These are phyloP conservation scores for Zoysia pacifica DNA, from an alignment of 176 grass and related monocot genomes.

Conservation along the genomic window DNA sequence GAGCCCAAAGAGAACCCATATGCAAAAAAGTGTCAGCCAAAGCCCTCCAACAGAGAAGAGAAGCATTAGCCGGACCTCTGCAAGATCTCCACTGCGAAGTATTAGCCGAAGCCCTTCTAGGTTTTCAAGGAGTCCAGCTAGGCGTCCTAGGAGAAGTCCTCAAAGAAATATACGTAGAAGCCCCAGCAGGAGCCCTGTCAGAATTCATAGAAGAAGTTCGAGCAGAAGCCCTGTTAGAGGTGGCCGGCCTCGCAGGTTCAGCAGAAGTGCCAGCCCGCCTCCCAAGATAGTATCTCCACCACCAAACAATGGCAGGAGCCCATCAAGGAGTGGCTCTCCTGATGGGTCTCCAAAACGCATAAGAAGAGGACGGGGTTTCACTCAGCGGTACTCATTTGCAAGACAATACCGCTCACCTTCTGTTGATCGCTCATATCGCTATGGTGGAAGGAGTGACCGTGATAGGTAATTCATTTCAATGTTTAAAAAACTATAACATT, in stretches of 20 bases:
- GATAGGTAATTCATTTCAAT: slow-evolving; percentile 57
- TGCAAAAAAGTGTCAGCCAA: slow-evolving; percentile 49
- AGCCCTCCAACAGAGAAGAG: slow-evolving; percentile 52
- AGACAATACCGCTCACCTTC: slow-evolving; percentile 92
- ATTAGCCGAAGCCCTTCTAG: slow-evolving; percentile 29
- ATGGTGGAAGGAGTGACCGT: slow-evolving; percentile 74
- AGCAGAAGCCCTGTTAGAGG: slow-evolving; percentile 74
- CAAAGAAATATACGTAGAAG: slow-evolving; percentile 50
- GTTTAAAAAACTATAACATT: not conserved
- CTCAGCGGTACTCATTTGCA: slow-evolving; percentile 88
- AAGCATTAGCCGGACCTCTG: slow-evolving; percentile 60
- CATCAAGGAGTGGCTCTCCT: slow-evolving; percentile 82
- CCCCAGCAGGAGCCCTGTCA: slow-evolving; percentile 70
- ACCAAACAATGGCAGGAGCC: slow-evolving; percentile 70
- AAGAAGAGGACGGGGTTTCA: slow-evolving; percentile 88
- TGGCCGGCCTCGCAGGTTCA: slow-evolving; percentile 57
- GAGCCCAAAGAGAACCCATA: slow-evolving; percentile 50
- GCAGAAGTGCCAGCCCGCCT: slow-evolving; percentile 69
- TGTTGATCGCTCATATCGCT: slow-evolving; percentile 70
- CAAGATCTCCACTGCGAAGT: slow-evolving; percentile 13
- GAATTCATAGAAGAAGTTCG: slow-evolving; percentile 61
- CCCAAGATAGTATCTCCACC: slow-evolving; percentile 66
- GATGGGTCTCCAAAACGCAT: slow-evolving; percentile 88
- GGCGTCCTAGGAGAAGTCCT: slow-evolving; percentile 61
- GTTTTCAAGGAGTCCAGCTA: slow-evolving; percentile 45